phyloP scores from a whole-genome alignment of 805 yeast species.

The Wickerhamiella slavikovae region DNA sequence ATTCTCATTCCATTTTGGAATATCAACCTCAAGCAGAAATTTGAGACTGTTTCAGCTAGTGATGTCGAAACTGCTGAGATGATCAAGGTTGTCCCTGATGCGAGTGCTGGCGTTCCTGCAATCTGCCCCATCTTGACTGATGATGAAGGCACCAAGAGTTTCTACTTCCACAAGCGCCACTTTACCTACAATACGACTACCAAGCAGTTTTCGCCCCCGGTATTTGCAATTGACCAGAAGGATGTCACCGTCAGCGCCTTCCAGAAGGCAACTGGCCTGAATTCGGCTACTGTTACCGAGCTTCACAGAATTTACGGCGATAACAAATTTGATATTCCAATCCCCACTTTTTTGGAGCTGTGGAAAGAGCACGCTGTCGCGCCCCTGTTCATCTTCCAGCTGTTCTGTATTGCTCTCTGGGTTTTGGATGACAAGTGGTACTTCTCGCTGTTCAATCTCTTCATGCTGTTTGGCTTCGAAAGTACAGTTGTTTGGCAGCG shows the following conservation, averaged over 20 bases:
- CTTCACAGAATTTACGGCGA: slow-evolving; percentile 48
- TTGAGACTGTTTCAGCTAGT: slow-evolving; percentile 41
- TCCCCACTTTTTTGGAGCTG: slow-evolving; percentile 76
- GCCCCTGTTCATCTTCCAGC: slow-evolving; percentile 90
- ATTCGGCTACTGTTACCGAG: slow-evolving; percentile 17
- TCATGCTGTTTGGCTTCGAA: slow-evolving; percentile 86
- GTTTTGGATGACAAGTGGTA: slow-evolving; percentile 94
- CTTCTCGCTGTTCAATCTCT: slow-evolving; percentile 70
- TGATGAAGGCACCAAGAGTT: slow-evolving; percentile 39
- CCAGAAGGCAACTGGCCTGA: slow-evolving; percentile 33
- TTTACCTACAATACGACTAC: slow-evolving; percentile 43
- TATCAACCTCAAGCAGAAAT: slow-evolving; percentile 41
- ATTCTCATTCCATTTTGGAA: slow-evolving; percentile 94
- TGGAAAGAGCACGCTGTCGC: slow-evolving; percentile 97
- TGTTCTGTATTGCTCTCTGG: slow-evolving; percentile 91
- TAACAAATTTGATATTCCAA: slow-evolving; percentile 83
- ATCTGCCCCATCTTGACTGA: slow-evolving; percentile 42
- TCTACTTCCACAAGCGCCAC: slow-evolving; percentile 80
- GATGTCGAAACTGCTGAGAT: slow-evolving; percentile 44
- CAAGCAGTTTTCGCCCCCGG: slow-evolving; percentile 57
- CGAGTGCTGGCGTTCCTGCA: slow-evolving; percentile 72
- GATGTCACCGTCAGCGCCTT: slow-evolving; percentile 34
- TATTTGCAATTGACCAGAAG: slow-evolving; percentile 40
- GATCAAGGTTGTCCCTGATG: slow-evolving; percentile 58
- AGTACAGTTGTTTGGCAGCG: slow-evolving; percentile 90